Evolutionary conservation across 441 rosid species (phyloP).

Genomic region (Oxalis stricta): DNA sequence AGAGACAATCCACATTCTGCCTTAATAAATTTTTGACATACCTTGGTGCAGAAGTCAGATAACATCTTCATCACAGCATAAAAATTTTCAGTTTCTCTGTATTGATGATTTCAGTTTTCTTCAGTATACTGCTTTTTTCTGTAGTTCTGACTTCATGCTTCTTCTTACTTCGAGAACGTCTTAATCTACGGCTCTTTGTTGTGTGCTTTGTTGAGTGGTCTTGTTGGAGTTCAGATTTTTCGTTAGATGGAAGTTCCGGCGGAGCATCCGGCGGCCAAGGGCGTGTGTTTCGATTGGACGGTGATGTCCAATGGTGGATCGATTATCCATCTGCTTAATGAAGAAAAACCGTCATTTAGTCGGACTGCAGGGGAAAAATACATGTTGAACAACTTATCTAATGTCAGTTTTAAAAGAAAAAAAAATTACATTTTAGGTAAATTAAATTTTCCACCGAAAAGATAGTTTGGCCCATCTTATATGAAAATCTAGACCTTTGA

Average conservation of each 20-base stretch:
- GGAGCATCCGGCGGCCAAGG: conserved; percentile 96
- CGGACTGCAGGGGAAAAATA: background rate
- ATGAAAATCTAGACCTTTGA: too few relatives aligned
- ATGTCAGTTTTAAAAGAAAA: background rate
- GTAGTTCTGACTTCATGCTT: conserved; percentile 49
- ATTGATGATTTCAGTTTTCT: conserved; percentile 21
- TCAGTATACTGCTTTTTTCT: conserved; percentile 37
- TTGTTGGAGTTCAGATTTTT: conserved; percentile 18
- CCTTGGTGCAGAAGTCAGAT: conserved; percentile 8
- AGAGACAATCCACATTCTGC: conserved; percentile 3
- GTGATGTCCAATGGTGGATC: conserved; percentile 87
- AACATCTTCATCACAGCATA: conserved; percentile 10
- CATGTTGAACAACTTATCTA: background rate
- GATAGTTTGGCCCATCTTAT: too few relatives aligned
- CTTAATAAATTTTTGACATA: conserved; percentile 4
- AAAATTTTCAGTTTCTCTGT: background rate
- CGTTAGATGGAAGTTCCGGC: conserved; percentile 63
- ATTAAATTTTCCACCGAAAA: too few relatives aligned
- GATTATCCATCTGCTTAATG: conserved; percentile 63
- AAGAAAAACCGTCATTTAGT: conserved; percentile 1
- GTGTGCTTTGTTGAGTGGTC: conserved; percentile 36
- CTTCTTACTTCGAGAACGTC: conserved; percentile 52
- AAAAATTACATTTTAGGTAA: background rate
- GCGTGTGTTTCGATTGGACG: conserved; percentile 65
- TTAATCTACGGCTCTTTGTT: conserved; percentile 35